Base-by-base conservation (phyloP, 768 basidiomycete species). In the Suillus bovinus region DNA sequence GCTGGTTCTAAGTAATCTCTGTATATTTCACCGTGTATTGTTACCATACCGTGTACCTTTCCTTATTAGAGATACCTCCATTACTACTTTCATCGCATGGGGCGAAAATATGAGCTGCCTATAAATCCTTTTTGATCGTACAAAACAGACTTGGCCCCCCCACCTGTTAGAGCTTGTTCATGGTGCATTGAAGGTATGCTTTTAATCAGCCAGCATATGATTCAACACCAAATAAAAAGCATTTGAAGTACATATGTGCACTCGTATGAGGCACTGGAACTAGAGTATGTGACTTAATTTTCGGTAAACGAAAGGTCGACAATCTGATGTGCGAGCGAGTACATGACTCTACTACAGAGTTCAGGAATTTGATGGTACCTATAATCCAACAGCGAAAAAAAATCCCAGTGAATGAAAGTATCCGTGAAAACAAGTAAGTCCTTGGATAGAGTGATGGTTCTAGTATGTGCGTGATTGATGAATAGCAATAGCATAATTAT, bases 1-100 rank as follows among this genome's bases (percentile, higher is more conserved):
- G 82, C 84, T 29, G 84, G 82, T 52, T 79, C 84, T 54, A 85
- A 85, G 76, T 85, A 83, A 70, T 68, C 49, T 41, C 17, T 66
- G 66, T 67, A 59, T 68, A 62, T 70, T 58, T 58, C 13, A 61
- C 22, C 66, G 58, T 74, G 73, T 76, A 74, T 74, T 56, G 70
- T 69, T 74, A 73, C 70, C 65, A 73, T 61, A 63, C 76, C 74
- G 67, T 74, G 65, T 74, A 74, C 66, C 65, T 56, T 63, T 63
- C 46, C 56, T 59, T 74, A 74, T 74, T 74, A 31, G 68, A 74
- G 70, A 73, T 67, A 72, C 65, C 70, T 73, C 66, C 55, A 39
- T n/a, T 38, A 39, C 24, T 39, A 56, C 55, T 39, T 39, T 13
- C 54, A 27, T 56, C 38, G 36, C 55, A 56, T 39, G 38, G 20